Base-by-base conservation (phyloP, 2,329 filamentous ascomycete species). In the Verticillium nubilum region DNA sequence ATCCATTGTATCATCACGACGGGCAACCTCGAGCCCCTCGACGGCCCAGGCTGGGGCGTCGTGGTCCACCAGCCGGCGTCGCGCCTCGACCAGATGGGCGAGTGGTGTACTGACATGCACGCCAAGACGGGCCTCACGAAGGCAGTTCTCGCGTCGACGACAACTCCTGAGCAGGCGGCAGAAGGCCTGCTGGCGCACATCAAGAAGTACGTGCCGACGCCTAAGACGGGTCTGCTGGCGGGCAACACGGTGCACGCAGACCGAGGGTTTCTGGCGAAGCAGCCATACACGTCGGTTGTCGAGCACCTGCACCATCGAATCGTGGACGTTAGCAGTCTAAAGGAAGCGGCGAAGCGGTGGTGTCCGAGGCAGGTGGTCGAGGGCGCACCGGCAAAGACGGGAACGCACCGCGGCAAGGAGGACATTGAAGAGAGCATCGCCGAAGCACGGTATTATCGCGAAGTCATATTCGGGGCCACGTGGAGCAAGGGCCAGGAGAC, bases 371-470 rank as follows among this genome's bases (percentile, higher is more conserved):
- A 84, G 7, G 72, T 90, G 9, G 69, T 90, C 62, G 77, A 78
- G 59, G 78, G 79, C 52, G 86, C 84, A 28, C 93, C 94, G 13
- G 74, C 70, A 63, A 98, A 98, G 79, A 84, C 83, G 70, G 86
- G 84, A 37, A 77, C 87, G 57, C 95, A 99, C 76, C 86, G 94
- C 73, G 95, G 95, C 0, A 86, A 84, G 67, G 86, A 91, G 59
- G 95, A 99, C 73, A 97, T 99, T 60, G 74, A 97, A 62, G 95
- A 99, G 78, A 98, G 94, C 74, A 97, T 99, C 63, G 88, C 84
- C 59, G 95, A 99, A 78, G 94, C 94, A 58, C 86, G 79, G 68
- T 97, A 90, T 71, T 98, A 97, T 74, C 86, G 85, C 67, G 79
- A 88, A 61, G 78, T 77, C 19, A 83, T 96, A 59, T 96, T 96